These are phyloP conservation scores for Polychaeton citri DNA, from an alignment of 2,329 filamentous ascomycete genomes.

Conservation along the genomic window DNA sequence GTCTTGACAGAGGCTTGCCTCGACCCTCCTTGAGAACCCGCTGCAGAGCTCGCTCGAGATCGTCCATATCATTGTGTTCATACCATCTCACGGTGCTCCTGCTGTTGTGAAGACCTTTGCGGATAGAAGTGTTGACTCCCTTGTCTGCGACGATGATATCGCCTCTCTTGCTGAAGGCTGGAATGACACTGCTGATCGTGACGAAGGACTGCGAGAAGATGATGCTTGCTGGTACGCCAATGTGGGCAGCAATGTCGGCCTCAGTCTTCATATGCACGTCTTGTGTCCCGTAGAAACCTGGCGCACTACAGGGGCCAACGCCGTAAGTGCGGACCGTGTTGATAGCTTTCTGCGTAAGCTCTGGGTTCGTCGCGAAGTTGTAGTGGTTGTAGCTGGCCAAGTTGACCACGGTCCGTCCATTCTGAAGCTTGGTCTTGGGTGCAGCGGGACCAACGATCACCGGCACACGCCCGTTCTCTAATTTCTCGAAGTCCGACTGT, in stretches of 20 bases:
- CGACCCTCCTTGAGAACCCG: slow-evolving; percentile 80
- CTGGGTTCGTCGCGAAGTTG: slow-evolving; percentile 88
- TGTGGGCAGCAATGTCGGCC: slow-evolving; percentile 76
- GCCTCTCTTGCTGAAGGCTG: slow-evolving; percentile 89
- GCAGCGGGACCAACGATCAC: slow-evolving; percentile 82
- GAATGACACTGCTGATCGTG: slow-evolving; percentile 93
- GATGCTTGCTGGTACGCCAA: slow-evolving; percentile 81
- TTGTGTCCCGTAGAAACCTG: slow-evolving; percentile 95
- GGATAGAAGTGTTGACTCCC: slow-evolving; percentile 83
- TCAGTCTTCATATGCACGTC: slow-evolving; percentile 98
- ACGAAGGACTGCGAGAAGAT: slow-evolving; percentile 94
- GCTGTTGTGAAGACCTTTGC: slow-evolving; percentile 87
- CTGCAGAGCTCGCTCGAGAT: slow-evolving; percentile 72
- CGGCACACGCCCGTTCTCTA: slow-evolving; percentile 71
- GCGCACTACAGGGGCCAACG: slow-evolving; percentile 90
- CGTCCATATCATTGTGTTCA: slow-evolving; percentile 90
- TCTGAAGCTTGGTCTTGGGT: slow-evolving; percentile 77
- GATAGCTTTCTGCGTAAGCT: slow-evolving; percentile 88
- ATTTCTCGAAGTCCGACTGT: slow-evolving; percentile 60
- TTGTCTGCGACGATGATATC: slow-evolving; percentile 95
- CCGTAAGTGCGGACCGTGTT: slow-evolving; percentile 89
- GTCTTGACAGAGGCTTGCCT: slow-evolving; percentile 73
- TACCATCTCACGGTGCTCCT: slow-evolving; percentile 88
- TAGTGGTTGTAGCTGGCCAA: slow-evolving; percentile 95
- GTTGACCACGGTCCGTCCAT: slow-evolving; percentile 82